Conservation (phyloP, 306 rosid genomes). For the Medicago lupulina region DNA sequence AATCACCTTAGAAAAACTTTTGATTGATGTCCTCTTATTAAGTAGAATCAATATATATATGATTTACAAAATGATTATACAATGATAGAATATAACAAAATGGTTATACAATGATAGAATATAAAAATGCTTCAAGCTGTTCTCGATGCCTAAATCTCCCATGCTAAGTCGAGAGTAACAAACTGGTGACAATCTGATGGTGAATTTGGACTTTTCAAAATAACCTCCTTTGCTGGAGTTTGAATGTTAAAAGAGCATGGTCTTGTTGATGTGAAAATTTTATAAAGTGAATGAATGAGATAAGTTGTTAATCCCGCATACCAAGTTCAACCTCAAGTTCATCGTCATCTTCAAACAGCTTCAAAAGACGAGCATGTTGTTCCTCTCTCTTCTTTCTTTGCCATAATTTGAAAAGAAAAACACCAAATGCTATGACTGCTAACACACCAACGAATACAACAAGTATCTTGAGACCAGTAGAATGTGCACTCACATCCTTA, state of each 20-base stretch:
- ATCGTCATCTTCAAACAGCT: slow-evolving; percentile 91
- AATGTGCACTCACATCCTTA: slow-evolving; percentile 46
- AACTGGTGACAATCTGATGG: slow-evolving; percentile 28
- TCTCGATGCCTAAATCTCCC: slow-evolving; percentile 33
- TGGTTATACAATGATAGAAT: slow-evolving; percentile 34
- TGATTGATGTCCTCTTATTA: slow-evolving; percentile 30
- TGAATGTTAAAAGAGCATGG: slow-evolving; percentile 31
- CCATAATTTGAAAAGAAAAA: slow-evolving; percentile 72
- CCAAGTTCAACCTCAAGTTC: slow-evolving; percentile 95
- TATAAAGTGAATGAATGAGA: slow-evolving; percentile 28
- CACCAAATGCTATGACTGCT: slow-evolving; percentile 52
- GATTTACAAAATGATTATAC: slow-evolving; percentile 44
- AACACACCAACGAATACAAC: slow-evolving; percentile 57
- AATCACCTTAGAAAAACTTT: slow-evolving; percentile 26
- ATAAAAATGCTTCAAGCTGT: slow-evolving; percentile 32
- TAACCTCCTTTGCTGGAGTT: slow-evolving; percentile 31
- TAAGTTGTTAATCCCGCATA: slow-evolving; percentile 67
- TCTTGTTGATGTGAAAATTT: slow-evolving; percentile 36
- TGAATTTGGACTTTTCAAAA: slow-evolving; percentile 36
- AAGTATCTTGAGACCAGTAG: slow-evolving; percentile 56
- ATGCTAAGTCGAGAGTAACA: slow-evolving; percentile 37
- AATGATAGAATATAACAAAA: slow-evolving; percentile 38
- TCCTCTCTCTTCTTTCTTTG: slow-evolving; percentile 85
- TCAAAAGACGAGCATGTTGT: slow-evolving; percentile 86
- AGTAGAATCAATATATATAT: slow-evolving; percentile 41